Evolutionary conservation across 208 protist species (phyloP).

Genomic region (Entamoeba nuttalli): DNA sequence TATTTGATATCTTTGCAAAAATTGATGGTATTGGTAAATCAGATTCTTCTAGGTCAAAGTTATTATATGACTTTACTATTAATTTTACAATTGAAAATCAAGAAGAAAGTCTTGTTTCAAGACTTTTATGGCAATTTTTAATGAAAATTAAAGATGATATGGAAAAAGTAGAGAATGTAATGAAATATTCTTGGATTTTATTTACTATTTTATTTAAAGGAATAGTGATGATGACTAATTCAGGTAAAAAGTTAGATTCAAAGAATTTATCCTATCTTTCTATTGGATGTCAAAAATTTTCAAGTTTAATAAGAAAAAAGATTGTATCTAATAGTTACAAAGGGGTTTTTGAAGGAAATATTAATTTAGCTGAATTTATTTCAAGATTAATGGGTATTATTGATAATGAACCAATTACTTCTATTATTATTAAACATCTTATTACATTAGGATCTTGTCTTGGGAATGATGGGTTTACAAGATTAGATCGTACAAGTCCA

Average conservation of each 20-base stretch:
- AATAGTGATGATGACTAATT: not conserved
- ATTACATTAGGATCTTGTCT: not conserved
- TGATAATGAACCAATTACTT: not conserved
- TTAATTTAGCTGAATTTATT: not conserved
- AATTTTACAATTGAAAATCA: not conserved
- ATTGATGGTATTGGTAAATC: not conserved
- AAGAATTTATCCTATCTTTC: not conserved
- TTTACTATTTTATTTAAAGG: not conserved
- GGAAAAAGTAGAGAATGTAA: not conserved
- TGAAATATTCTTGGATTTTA: not conserved
- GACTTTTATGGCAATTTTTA: not conserved
- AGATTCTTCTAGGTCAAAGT: not conserved
- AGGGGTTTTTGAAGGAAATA: not conserved
- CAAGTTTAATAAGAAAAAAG: not conserved
- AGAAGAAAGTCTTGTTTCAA: not conserved
- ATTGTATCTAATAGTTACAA: not conserved
- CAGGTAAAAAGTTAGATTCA: not conserved
- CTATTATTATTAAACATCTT: not conserved
- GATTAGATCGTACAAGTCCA: not conserved
- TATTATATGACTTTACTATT: not conserved
- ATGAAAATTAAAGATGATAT: not conserved
- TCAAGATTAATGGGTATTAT: not conserved
- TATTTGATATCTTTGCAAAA: not conserved
- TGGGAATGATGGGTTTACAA: not conserved
- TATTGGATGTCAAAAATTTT: not conserved